Percentiles rank a stretch among this genome's conserved stretches.
These are phyloP conservation scores for Amanita pseudoporphyria DNA, from an alignment of 768 basidiomycete species.

Conservation along the genomic window DNA sequence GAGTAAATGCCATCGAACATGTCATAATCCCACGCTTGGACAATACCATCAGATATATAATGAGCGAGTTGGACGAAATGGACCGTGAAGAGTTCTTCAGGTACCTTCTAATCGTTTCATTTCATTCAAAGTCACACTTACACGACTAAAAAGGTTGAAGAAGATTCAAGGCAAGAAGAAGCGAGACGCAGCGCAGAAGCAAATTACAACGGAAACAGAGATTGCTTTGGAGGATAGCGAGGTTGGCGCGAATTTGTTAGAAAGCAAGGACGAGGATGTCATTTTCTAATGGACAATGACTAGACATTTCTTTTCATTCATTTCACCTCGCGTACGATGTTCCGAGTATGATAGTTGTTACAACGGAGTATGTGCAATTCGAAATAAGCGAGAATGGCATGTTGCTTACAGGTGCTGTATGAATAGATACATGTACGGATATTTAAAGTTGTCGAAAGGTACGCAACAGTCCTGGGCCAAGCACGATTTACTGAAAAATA, in stretches of 20 bases:
- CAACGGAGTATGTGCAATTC: conserved; percentile 3
- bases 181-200: conserved; percentile 29
- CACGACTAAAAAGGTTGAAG: conserved; percentile 54
- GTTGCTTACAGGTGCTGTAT: conserved; percentile 46
- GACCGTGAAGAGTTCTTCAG: conserved; percentile 94
- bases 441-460: conserved; percentile 30
- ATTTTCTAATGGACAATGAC: conserved; percentile 57
- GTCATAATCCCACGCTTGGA: conserved; percentile 92
- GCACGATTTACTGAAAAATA: conserved; percentile 25
- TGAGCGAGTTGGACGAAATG: conserved; percentile 98
- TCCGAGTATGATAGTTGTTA: not conserved
- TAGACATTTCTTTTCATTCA: not conserved
- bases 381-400: conserved; percentile 20
- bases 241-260: conserved; percentile 50
- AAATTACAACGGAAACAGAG: conserved; percentile 19
- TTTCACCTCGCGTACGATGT: not conserved
- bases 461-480: conserved; percentile 7
- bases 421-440: conserved; percentile 60
- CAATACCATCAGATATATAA: conserved; percentile 96
- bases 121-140: not conserved
- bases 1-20: conserved; percentile 98
- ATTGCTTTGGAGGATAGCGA: conserved; percentile 23
- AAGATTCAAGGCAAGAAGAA: conserved; percentile 99
- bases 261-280: conserved; percentile 84
- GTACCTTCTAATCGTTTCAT: conserved; percentile 25